phyloP scores from a whole-genome alignment of 1,139 yeast species.

The Debaryomyces sp. region DNA sequence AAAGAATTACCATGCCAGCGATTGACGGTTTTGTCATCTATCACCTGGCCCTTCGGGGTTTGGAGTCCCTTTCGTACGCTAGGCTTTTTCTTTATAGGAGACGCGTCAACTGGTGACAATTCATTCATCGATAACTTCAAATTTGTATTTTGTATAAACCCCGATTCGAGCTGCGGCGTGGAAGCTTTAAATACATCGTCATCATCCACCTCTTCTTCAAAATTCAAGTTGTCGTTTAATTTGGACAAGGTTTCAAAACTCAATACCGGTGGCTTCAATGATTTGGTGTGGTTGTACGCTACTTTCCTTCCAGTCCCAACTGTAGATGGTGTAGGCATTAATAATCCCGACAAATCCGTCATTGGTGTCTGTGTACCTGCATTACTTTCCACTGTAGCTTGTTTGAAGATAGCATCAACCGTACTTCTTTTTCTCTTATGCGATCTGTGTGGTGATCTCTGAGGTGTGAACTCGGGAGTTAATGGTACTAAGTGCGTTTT shows the following conservation, averaged over 20 bases:
- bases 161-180: conserved; percentile 4
- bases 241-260: conserved; percentile 23
- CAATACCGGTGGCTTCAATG: conserved; percentile 17
- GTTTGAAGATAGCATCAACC: conserved; percentile 8
- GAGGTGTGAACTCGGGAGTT: conserved; percentile 14
- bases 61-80: conserved; percentile 9
- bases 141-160: conserved; percentile 8
- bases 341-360: conserved; percentile 24
- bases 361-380: conserved; percentile 3
- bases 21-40: conserved; percentile 34
- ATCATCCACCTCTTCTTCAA: conserved; percentile 18
- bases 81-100: conserved; percentile 7
- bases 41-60: conserved; percentile 42
- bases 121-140: conserved; percentile 3
- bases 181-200: conserved; percentile 1
- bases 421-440: conserved; percentile 7
- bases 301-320: conserved; percentile 41
- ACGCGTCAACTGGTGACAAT: not conserved
- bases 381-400: not conserved
- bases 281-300: conserved; percentile 10
- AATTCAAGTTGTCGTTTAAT: conserved; percentile 20
- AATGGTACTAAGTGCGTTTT: conserved; percentile 5
- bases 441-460: conserved; percentile 7
- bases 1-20: conserved; percentile 43
- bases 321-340: conserved; percentile 46